A percentile compares a stretch with the other conserved stretches of the same genome.
phyloP scores from a whole-genome alignment of 768 basidiomycete species.

The Leccinum olivaceopallidum region DNA sequence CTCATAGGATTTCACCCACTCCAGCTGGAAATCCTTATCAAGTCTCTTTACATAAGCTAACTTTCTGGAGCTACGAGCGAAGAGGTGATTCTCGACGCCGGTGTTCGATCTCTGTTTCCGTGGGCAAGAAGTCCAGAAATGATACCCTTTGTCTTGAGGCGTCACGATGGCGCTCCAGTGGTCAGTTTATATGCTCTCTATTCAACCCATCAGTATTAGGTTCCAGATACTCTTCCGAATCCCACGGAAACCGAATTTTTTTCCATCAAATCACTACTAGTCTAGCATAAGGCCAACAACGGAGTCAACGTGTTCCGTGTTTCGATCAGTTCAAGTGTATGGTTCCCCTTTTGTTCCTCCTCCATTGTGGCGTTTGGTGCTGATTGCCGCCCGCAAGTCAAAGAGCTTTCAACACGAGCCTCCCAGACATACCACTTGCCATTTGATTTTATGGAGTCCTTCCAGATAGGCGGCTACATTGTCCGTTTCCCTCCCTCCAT shows the following conservation, averaged over 20 bases:
- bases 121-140: too few relatives aligned
- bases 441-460: constrained; percentile 1
- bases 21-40: too few relatives aligned
- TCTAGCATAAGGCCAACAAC: background rate
- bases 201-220: background rate
- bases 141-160: background rate
- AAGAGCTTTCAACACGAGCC: background rate
- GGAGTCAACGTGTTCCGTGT: background rate
- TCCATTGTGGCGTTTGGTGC: constrained; percentile 11
- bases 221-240: background rate
- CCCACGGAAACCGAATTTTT: background rate
- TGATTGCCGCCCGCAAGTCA: constrained; percentile 1
- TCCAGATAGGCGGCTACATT: background rate
- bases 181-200: background rate
- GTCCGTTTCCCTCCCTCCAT: background rate
- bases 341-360: background rate
- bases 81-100: background rate
- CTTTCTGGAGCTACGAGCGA: too few relatives aligned
- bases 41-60: too few relatives aligned
- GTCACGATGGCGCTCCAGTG: background rate
- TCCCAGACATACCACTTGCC: background rate
- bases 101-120: background rate
- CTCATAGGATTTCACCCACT: too few relatives aligned
- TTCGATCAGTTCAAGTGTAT: background rate
- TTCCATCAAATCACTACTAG: background rate